phyloP scores from a whole-genome alignment of 2,329 filamentous ascomycete genomes.

The Talaromyces atroroseus region DNA sequence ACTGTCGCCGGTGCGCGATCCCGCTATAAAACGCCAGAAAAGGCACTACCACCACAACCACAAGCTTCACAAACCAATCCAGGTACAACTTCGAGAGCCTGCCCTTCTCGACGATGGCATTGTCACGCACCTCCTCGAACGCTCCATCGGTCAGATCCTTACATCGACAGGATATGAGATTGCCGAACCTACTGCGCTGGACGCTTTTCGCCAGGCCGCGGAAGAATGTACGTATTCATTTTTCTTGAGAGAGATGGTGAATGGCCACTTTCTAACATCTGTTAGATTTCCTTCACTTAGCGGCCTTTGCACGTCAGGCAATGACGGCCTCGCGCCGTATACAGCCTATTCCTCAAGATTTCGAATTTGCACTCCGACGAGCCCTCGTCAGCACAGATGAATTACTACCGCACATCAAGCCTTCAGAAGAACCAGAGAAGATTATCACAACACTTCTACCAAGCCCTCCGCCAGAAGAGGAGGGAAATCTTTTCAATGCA shows the following conservation, averaged over 20 bases:
- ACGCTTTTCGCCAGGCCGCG: conserved; percentile 49
- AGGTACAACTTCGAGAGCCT: conserved; percentile 30
- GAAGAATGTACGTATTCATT: conserved; percentile 52
- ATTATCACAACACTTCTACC: conserved; percentile 28
- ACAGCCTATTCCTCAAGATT: conserved; percentile 55
- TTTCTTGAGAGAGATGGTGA: neutral
- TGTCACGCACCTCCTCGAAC: conserved; percentile 50
- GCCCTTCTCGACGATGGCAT: conserved; percentile 48
- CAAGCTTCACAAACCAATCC: conserved; percentile 31
- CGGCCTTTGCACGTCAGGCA: conserved; percentile 50
- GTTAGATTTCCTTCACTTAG: conserved; percentile 51
- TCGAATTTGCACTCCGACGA: conserved; percentile 43
- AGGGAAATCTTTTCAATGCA: conserved; percentile 27
- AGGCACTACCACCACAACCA: conserved; percentile 40
- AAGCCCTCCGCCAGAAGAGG: conserved; percentile 35
- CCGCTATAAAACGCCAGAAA: conserved; percentile 30
- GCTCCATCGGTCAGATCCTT: conserved; percentile 50
- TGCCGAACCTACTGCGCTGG: conserved; percentile 51
- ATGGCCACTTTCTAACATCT: neutral
- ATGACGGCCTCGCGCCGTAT: conserved; percentile 54
- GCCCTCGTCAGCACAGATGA: conserved; percentile 27
- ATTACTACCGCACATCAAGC: conserved; percentile 30
- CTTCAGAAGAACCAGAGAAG: conserved; percentile 14
- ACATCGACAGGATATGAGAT: conserved; percentile 50
- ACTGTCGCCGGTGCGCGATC: conserved; percentile 14